These are phyloP conservation scores for Fallopia convolvulus DNA, from an alignment of 148 eudicot genomes.

Conservation along the genomic window DNA sequence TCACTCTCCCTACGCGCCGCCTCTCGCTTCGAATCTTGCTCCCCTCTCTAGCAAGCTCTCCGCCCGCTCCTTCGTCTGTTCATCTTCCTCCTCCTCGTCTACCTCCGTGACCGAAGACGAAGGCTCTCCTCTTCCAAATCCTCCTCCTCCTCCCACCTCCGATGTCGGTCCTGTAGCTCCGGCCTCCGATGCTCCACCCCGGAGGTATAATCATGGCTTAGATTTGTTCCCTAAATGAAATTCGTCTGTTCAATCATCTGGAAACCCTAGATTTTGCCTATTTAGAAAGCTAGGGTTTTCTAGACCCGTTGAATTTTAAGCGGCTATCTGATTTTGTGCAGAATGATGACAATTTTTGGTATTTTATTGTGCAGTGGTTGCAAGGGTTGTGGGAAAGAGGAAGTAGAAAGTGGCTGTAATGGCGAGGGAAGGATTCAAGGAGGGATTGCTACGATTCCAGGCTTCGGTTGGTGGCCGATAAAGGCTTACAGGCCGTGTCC, in stretches of 20 bases:
- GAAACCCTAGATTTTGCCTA: neutral
- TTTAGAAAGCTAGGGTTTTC: neutral
- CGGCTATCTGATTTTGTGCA: neutral
- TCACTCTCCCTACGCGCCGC: neutral
- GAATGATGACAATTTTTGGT: neutral
- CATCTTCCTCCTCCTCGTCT: neutral
- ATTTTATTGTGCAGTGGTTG: slow-evolving; percentile 30
- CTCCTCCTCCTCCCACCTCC: slow-evolving; percentile 8
- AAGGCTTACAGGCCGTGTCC: slow-evolving; percentile 97
- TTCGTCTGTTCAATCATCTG: neutral
- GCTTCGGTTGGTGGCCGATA: slow-evolving; percentile 99
- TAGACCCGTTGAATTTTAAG: neutral
- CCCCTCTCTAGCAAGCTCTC: neutral
- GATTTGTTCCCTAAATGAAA: neutral
- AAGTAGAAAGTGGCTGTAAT: slow-evolving; percentile 71
- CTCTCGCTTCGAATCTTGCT: neutral
- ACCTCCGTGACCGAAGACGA: slow-evolving; percentile 7
- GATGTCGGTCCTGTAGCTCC: neutral
- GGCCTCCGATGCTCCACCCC: neutral
- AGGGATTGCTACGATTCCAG: slow-evolving; percentile 83
- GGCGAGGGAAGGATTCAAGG: slow-evolving; percentile 98
- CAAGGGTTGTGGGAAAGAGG: slow-evolving; percentile 65
- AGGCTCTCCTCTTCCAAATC: slow-evolving; percentile 5
- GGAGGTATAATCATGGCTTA: neutral
- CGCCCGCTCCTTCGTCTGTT: neutral